Evolutionary conservation across 768 basidiomycete genomes (phyloP), one percentile per base, ranked within the genome.

Genomic region (Boletellus ananiceps): DNA sequence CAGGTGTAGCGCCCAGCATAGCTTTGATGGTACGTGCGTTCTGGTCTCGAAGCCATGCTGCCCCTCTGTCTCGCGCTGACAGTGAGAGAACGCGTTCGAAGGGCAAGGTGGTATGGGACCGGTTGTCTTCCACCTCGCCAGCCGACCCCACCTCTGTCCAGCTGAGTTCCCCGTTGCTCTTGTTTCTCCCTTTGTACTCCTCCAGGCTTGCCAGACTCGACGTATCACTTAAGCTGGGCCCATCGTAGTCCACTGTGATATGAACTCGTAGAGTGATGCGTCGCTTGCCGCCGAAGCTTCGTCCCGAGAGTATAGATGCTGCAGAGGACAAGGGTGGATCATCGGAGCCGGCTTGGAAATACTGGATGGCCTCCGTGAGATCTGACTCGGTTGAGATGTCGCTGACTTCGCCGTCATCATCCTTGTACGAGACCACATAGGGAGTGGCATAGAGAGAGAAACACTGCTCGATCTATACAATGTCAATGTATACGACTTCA

Each of bases 211-310:
- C 80, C 15, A 94, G 69, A 8, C 91, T 93, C 9, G 82, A 83
- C 2, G 92, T 89, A 57, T 96, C 94, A 8, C 90, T 93, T 49
- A 96, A 74, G 68, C 86, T 89, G 13, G 87, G 91, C 0, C 91
- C 91, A 64, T 96, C 93, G 58, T 92, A 94, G 52, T 94, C 93
- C 53, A 94, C 82, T 8, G 75, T 74, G 36, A 97, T 83, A 39
- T 84, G 75, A 32, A 96, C 81, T 8, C 80, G 76, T 14, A 96
- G 69, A 1, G 85, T 87, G 48, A 96, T 86, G 63, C 83, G 91
- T 34, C 83, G 91, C 38, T 79, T 75, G 31, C 77, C 73, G 9
- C 79, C 74, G 23, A 82, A 83, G 58, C 84, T 85, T 15, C 77
- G 69, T 25, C 75, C 74, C 12, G 86, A 87, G 27, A 86, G 68